These are phyloP conservation scores for Rhododendron henanense DNA, from an alignment of 148 eudicot species.

Conservation along the genomic window DNA sequence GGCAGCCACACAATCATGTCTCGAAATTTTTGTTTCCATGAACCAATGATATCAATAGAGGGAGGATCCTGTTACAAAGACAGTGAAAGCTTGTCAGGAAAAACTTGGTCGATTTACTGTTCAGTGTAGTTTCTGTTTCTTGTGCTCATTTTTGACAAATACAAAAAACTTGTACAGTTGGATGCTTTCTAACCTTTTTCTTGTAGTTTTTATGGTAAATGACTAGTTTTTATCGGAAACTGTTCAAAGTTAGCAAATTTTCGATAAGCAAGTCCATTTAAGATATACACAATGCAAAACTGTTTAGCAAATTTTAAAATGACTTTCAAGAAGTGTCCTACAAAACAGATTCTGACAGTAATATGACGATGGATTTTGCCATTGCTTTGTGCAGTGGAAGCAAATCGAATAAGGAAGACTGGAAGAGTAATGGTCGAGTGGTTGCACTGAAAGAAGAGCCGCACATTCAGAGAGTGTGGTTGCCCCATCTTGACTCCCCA, in stretches of 20 bases:
- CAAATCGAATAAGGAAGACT: conserved; percentile 46
- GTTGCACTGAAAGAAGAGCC: conserved; percentile 54
- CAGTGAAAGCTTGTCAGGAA: neutral
- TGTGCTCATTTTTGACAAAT: neutral
- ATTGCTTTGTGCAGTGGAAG: conserved; percentile 41
- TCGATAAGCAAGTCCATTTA: neutral
- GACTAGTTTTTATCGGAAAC: neutral
- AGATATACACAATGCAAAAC: too few species aligned
- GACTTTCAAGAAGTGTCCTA: neutral
- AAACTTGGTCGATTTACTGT: neutral
- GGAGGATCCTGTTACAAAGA: neutral
- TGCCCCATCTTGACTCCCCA: conserved; percentile 57
- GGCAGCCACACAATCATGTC: neutral
- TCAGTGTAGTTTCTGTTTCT: neutral
- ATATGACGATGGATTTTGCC: neutral
- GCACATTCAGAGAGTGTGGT: conserved; percentile 70
- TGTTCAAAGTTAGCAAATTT: neutral
- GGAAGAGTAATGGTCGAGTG: conserved; percentile 50
- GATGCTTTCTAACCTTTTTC: neutral
- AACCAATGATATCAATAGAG: neutral
- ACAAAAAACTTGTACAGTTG: neutral
- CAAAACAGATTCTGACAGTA: neutral
- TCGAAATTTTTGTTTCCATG: neutral
- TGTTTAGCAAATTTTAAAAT: neutral
- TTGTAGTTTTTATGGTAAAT: too few species aligned